Evolutionary conservation across 1,284 basidiomycete genomes (phyloP).

Genomic region (Heliocybe sulcata): DNA sequence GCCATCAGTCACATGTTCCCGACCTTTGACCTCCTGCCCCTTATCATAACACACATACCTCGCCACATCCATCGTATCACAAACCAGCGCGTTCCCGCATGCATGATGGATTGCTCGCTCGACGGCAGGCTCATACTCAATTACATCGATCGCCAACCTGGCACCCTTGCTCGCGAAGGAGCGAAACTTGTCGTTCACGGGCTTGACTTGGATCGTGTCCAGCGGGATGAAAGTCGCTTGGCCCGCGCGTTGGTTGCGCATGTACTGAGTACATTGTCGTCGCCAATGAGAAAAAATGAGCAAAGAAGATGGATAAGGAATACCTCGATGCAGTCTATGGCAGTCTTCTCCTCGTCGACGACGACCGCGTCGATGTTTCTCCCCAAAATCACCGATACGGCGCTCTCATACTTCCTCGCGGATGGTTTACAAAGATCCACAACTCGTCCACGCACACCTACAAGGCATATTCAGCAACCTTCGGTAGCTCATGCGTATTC

Average conservation of each 20-base stretch:
- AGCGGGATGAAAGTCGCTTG: conserved; percentile 97
- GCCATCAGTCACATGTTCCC: conserved; percentile 11
- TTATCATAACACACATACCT: conserved; percentile 90
- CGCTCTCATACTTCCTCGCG: conserved; percentile 87
- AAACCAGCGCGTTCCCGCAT: conserved; percentile 92
- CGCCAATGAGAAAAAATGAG: neutral
- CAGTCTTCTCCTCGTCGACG: conserved; percentile 94
- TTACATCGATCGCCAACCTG: conserved; percentile 90
- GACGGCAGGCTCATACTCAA: conserved; percentile 80
- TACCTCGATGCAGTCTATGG: conserved; percentile 95
- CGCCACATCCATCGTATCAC: conserved; percentile 92
- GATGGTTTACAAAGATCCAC: conserved; percentile 92
- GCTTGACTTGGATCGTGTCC: conserved; percentile 92
- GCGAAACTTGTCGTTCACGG: conserved; percentile 91
- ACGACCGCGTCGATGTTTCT: conserved; percentile 95
- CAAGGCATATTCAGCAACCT: neutral
- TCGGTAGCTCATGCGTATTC: neutral
- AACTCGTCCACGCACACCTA: conserved; percentile 85
- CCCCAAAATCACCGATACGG: conserved; percentile 93
- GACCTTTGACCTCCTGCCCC: conserved; percentile 93
- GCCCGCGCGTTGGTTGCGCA: conserved; percentile 91
- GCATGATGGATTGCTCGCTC: conserved; percentile 96
- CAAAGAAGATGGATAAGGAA: neutral
- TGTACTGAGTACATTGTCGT: conserved; percentile 65
- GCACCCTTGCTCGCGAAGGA: conserved; percentile 85